Percentiles rank a stretch among this genome's conserved stretches.
Conservation (phyloP, 2,329 filamentous ascomycete genomes). For the Aspergillus pseudonomiae region DNA sequence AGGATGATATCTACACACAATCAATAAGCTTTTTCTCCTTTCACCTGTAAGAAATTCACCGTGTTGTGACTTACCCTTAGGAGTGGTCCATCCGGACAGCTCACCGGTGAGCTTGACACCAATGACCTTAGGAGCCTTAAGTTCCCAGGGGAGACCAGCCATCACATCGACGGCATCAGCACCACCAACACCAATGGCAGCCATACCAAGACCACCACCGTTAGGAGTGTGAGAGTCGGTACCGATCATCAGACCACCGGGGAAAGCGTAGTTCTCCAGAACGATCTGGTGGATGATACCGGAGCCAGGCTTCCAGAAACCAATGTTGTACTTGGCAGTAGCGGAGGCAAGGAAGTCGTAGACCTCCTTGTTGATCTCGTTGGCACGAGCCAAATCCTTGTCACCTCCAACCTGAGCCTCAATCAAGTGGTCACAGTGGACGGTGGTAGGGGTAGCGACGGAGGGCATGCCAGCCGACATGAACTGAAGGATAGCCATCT, state of each 20-base stretch:
- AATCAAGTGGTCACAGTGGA: conserved; percentile 99
- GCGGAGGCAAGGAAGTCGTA: conserved; percentile 94
- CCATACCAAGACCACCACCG: conserved; percentile 92
- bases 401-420: conserved; percentile 91
- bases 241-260: conserved; percentile 94
- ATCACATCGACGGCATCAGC: conserved; percentile 98
- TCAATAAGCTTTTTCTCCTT: neutral
- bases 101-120: conserved; percentile 92
- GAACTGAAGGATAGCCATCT: conserved; percentile 99
- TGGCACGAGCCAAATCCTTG: conserved; percentile 89
- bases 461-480: conserved; percentile 98
- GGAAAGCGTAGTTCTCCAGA: conserved; percentile 99
- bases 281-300: conserved; percentile 99
- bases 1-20: conserved; percentile 78
- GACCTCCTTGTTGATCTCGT: conserved; percentile 97
- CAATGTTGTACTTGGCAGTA: conserved; percentile 99
- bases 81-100: conserved; percentile 86
- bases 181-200: conserved; percentile 94
- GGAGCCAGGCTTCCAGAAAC: conserved; percentile 98
- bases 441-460: conserved; percentile 90
- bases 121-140: conserved; percentile 96
- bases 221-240: conserved; percentile 99
- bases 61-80: conserved; percentile 70
- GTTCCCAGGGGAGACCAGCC: conserved; percentile 94
- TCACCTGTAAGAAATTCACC: too few relatives aligned